Conservation (phyloP, 495 filamentous ascomycete genomes). For the Neurospora tetraspora region DNA sequence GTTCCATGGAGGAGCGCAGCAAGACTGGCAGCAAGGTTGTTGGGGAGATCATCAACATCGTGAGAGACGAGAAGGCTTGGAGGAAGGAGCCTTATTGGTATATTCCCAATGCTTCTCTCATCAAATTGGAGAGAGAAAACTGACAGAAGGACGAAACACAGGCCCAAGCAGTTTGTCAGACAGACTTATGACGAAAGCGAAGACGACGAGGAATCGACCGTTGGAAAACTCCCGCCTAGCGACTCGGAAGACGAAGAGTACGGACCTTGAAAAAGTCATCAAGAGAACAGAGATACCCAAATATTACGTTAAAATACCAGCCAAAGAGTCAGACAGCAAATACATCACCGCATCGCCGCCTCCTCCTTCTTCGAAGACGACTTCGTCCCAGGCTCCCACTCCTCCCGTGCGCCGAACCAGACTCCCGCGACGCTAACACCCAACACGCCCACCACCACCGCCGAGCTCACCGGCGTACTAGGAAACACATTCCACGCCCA, state of each 20-base stretch:
- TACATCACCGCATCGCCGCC: conserved; percentile 9
- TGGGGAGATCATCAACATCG: conserved; percentile 88
- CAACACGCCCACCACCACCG: conserved; percentile 62
- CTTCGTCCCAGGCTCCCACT: conserved; percentile 16
- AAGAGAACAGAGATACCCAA: background rate
- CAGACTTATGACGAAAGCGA: conserved; percentile 41
- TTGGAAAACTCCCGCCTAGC: conserved; percentile 73
- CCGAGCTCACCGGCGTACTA: conserved; percentile 73
- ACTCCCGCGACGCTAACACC: conserved; percentile 51
- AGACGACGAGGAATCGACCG: conserved; percentile 66
- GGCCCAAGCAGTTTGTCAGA: conserved; percentile 74
- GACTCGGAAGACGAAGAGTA: conserved; percentile 52
- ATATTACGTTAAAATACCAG: background rate
- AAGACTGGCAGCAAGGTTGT: conserved; percentile 67
- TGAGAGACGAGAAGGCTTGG: conserved; percentile 85
- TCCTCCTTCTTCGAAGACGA: conserved; percentile 12
- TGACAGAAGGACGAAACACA: conserved; percentile 26
- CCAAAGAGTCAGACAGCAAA: background rate
- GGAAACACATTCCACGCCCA: conserved; percentile 97
- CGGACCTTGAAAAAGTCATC: conserved; percentile 11
- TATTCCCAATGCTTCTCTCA: conserved; percentile 5
- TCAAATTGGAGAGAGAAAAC: background rate
- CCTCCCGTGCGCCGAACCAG: conserved; percentile 49
- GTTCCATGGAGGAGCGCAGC: conserved; percentile 48
- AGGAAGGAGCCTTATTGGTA: conserved; percentile 86